Evolutionary conservation across 306 rosid species (phyloP), one percentile per base, ranked within the genome.

Genomic region (Trifolium pratense): DNA sequence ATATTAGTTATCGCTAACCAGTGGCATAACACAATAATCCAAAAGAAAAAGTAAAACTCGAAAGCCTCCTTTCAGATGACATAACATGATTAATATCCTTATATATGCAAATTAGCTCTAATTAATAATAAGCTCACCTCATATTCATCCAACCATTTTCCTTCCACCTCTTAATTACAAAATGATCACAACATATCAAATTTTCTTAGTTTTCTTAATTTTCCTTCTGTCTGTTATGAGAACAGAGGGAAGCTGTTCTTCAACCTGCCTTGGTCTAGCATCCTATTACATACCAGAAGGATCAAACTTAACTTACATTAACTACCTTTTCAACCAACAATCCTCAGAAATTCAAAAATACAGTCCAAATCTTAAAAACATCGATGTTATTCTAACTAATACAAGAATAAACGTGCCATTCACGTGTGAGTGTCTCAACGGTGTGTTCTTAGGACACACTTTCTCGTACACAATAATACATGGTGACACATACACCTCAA

Each of bases 261-360:
- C 53, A 53, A 90, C 86, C 1, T 88, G 97, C 51, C 77, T 76
- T 29, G 93, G 93, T 57, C 12, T 90, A 4, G 97, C 90, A 25
- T 90, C 93, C 14, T 90, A 85, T 32, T 66, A 65, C 75, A 68
- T 82, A 16, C 2, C 21, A 57, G 29, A 71, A 23, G 87, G 85
- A 46, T 15, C 83, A 43, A 80, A 85, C 32, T 75, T 90, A 66
- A 80, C 76, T 26, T 75, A 85, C 74, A 82, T 90, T n/a, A 76
- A 82, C 84, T 1, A 57, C 32, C 40, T 90, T 12, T 88, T 90
- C 18, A 58, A 56, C 6, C 81, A 60, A 55, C 60, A 45, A 60
- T 3, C 66, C 15, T 32, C 82, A 8, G 83, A 85, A 21, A 87
- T 88, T 59, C 83, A 81, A 16, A 79, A 63, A 18, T 77, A 80